Evolutionary conservation across 1,139 yeast species (phyloP), one percentile per base, ranked within the genome.

Genomic region (Groenewaldozyma sp.): DNA sequence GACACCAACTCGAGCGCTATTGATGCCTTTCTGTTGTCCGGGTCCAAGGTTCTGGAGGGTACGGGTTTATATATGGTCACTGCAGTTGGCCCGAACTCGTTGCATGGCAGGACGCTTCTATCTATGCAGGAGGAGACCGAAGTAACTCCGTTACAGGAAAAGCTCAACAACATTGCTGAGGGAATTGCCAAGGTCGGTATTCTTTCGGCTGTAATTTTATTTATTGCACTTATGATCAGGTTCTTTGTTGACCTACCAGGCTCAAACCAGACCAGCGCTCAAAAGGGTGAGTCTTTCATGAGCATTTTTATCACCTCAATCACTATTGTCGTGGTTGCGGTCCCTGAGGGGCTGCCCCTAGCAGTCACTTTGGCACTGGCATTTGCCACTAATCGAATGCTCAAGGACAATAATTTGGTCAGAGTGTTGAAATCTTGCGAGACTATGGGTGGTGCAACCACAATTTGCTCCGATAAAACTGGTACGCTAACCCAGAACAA

Each of bases 381-480:
- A 0, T 91, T 91, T 67, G 98, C 98, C 2, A 91, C 98, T 3
- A 88, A 95, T 9, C 74, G 97, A 63, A 91, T 91, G 98, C 88
- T 95, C 20, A 84, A 83, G 59, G 95, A 91, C 60, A 94, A 94
- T 53, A 91, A 91, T 59, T 68, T 91, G 55, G 98, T 91, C n/a
- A 76, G 98, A 53, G 95, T 86, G 4, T 70, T 91, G 51, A 80
- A 79, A 54, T 81, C 95, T 36, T 91, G 98, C 71, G 99, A 91
- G 63, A 91, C 95, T 13, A 91, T 91, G 98, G 98, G 99, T 36
- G 88, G 95, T 35, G 98, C 97, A 2, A 91, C 98, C 11, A 91
- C 96, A 3, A 72, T 91, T 39, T 93, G 98, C 61, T 86, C 97
- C 0, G 99, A 91, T 64, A 91, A 82, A 56, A 82, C 93, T 6